Conservation (phyloP, 306 rosid genomes). For the peach (Prunus persica) region Prunus_persica_NCBIv2 NC_034012.1:13567501-13568000, state of each 20-base stretch:
- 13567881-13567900: slow-evolving; percentile 18
- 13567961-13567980: slow-evolving; percentile 66
- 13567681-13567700: neutral
- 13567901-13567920: slow-evolving; percentile 10
- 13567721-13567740: neutral
- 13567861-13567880: slow-evolving; percentile 83
- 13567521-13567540: slow-evolving; percentile 6
- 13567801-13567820: slow-evolving; percentile 76
- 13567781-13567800: slow-evolving; percentile 16
- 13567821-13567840: slow-evolving; percentile 58
- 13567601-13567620: slow-evolving; percentile 58
- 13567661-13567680: slow-evolving; percentile 13
- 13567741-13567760: neutral
- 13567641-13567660: slow-evolving; percentile 79
- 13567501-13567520: slow-evolving; percentile 49
- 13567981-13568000: slow-evolving; percentile 98
- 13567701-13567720: neutral
- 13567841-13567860: slow-evolving; percentile 88
- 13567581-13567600: slow-evolving; percentile 41
- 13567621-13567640: slow-evolving; percentile 93
- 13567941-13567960: neutral
- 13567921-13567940: neutral
- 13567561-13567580: slow-evolving; percentile 22
- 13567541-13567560: slow-evolving; percentile 10
- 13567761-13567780: neutral